Percentiles rank a stretch among this genome's conserved stretches.
Evolutionary conservation across 768 basidiomycete species (phyloP).

Genomic region (Cyclocybe aegerita): DNA sequence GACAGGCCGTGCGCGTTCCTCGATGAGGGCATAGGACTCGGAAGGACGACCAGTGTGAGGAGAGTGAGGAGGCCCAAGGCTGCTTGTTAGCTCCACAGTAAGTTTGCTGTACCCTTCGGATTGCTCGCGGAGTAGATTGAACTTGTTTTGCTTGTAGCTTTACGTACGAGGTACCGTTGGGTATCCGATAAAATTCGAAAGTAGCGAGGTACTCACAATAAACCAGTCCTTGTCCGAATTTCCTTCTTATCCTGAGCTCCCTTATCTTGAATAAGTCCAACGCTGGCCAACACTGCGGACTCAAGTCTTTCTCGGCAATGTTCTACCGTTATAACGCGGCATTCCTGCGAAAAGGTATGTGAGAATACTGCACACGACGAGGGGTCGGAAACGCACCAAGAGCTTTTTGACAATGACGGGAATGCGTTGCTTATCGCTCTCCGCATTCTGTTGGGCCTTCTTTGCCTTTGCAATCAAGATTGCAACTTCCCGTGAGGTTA

Average conservation of each 20-base stretch:
- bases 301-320: constrained; percentile 79
- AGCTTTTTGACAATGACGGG: constrained; percentile 58
- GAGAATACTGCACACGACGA: constrained; percentile 2
- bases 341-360: constrained; percentile 39
- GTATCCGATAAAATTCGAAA: neutral
- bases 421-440: constrained; percentile 64
- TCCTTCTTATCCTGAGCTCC: constrained; percentile 72
- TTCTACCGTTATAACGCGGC: constrained; percentile 54
- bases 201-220: constrained; percentile 60
- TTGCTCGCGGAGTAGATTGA: constrained; percentile 95
- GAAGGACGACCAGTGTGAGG: constrained; percentile 61
- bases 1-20: constrained; percentile 63
- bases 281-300: constrained; percentile 55
- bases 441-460: constrained; percentile 50
- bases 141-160: constrained; percentile 98
- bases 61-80: constrained; percentile 74
- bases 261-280: constrained; percentile 72
- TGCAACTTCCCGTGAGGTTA: constrained; percentile 17
- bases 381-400: constrained; percentile 43
- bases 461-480: constrained; percentile 34
- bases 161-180: constrained; percentile 1
- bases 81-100: constrained; percentile 76
- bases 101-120: constrained; percentile 97
- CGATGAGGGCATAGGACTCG: constrained; percentile 56
- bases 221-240: constrained; percentile 73